Conservation (phyloP, 1,284 basidiomycete species). For the Xerocomus alliaceus region DNA sequence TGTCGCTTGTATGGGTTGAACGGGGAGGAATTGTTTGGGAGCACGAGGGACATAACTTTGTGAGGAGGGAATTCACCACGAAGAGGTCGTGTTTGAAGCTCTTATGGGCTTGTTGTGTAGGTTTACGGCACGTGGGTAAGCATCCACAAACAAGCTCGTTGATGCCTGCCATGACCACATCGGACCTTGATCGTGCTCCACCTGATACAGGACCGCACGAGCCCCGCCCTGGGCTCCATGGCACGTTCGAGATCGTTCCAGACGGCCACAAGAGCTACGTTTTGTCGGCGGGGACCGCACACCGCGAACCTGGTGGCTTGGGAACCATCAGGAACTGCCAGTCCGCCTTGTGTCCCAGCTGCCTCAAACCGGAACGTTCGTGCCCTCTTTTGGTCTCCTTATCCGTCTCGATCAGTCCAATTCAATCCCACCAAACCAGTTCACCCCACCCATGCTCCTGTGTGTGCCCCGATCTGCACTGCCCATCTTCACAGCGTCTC, state of each 20-base stretch:
- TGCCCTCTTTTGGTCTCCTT: constrained; percentile 26
- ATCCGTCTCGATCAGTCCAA: constrained; percentile 36
- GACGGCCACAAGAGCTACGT: too few relatives aligned
- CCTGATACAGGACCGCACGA: too few relatives aligned
- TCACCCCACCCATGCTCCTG: constrained; percentile 3
- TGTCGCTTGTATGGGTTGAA: constrained; percentile 52
- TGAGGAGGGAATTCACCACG: constrained; percentile 27
- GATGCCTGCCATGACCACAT: constrained; percentile 39
- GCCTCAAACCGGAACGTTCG: constrained; percentile 23
- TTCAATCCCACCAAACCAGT: constrained; percentile 17
- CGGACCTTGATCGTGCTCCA: constrained; percentile 35
- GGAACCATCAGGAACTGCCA: constrained; percentile 39
- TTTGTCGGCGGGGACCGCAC: not conserved
- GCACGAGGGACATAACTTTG: constrained; percentile 43
- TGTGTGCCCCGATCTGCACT: constrained; percentile 17
- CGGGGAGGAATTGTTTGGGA: constrained; percentile 39
- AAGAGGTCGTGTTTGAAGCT: constrained; percentile 44
- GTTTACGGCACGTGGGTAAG: constrained; percentile 46
- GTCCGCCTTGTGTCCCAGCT: constrained; percentile 37
- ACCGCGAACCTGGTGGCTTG: constrained; percentile 24
- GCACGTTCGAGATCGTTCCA: too few relatives aligned
- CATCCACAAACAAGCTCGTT: constrained; percentile 45
- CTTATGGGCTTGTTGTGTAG: constrained; percentile 44
- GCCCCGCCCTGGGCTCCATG: too few relatives aligned
- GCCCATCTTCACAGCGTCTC: constrained; percentile 28